These are phyloP conservation scores for Silybum marianum DNA, from an alignment of 129 eudicot species.

Conservation along the genomic window DNA sequence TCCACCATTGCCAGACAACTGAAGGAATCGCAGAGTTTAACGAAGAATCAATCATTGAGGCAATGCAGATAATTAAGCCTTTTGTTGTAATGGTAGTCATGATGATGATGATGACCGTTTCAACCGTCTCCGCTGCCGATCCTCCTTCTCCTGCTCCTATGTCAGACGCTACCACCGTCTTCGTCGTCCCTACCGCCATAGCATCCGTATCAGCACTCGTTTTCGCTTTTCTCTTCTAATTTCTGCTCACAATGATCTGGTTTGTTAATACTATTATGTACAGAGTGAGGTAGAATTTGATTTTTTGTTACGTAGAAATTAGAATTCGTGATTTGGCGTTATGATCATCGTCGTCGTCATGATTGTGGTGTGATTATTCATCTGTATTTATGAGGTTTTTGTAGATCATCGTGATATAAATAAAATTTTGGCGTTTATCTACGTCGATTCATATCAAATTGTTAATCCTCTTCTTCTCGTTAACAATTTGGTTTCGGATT, in stretches of 20 bases:
- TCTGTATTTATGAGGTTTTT: conserved; percentile 12
- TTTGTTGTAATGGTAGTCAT: neutral
- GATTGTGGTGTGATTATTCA: conserved; percentile 4
- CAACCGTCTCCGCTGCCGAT: conserved; percentile 5
- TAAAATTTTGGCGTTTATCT: neutral
- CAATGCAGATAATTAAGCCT: conserved; percentile 5
- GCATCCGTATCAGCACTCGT: neutral
- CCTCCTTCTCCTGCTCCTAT: conserved; percentile 2
- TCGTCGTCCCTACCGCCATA: neutral
- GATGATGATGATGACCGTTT: conserved; percentile 7
- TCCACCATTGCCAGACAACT: neutral
- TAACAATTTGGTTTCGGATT: neutral
- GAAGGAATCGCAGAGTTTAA: neutral
- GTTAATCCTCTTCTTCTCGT: neutral
- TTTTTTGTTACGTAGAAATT: neutral
- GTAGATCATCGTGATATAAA: neutral
- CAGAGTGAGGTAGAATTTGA: neutral
- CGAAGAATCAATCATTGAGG: neutral
- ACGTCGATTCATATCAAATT: neutral
- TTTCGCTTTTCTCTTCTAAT: neutral
- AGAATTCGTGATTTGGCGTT: neutral
- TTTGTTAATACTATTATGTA: neutral
- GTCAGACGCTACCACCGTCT: conserved; percentile 2
- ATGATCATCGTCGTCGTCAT: neutral
- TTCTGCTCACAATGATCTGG: neutral